Percentiles rank a stretch among this genome's conserved stretches.
Conservation (phyloP, 2,329 filamentous ascomycete species). For the Ophiobolus disseminans region DNA sequence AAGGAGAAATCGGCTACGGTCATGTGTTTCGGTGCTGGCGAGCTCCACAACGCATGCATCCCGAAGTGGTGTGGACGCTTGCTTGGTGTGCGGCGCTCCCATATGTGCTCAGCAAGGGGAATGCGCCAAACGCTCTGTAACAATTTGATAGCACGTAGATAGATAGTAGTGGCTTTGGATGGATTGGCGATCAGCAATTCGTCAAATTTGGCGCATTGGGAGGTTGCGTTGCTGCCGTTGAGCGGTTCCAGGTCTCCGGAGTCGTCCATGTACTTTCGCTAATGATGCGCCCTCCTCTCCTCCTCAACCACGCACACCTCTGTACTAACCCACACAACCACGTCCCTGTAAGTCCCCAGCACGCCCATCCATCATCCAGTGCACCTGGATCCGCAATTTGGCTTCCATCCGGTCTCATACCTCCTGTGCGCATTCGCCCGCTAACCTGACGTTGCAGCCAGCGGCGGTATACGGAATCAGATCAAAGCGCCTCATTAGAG, state of each 20-base stretch:
- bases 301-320: conserved; percentile 32
- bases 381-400: conserved; percentile 17
- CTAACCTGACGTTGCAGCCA: conserved; percentile 44
- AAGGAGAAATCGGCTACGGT: conserved; percentile 17
- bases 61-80: conserved; percentile 15
- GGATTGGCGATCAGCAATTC: conserved; percentile 28
- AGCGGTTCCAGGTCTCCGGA: conserved; percentile 35
- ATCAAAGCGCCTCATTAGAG: conserved; percentile 38
- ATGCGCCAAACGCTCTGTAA: conserved; percentile 5
- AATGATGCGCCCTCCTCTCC: conserved; percentile 31
- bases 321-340: conserved; percentile 30
- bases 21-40: conserved; percentile 22
- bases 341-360: conserved; percentile 31
- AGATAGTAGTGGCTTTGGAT: conserved; percentile 16
- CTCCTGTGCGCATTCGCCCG: conserved; percentile 31
- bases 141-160: conserved; percentile 6
- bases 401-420: conserved; percentile 17
- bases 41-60: not conserved
- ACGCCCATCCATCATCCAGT: conserved; percentile 21
- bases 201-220: conserved; percentile 18
- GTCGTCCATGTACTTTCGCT: conserved; percentile 36
- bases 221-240: conserved; percentile 32
- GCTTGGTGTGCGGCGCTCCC: conserved; percentile 21
- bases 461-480: conserved; percentile 47
- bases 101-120: conserved; percentile 17